Conservation (phyloP, 306 rosid species). For the Glycine latifolia region DNA sequence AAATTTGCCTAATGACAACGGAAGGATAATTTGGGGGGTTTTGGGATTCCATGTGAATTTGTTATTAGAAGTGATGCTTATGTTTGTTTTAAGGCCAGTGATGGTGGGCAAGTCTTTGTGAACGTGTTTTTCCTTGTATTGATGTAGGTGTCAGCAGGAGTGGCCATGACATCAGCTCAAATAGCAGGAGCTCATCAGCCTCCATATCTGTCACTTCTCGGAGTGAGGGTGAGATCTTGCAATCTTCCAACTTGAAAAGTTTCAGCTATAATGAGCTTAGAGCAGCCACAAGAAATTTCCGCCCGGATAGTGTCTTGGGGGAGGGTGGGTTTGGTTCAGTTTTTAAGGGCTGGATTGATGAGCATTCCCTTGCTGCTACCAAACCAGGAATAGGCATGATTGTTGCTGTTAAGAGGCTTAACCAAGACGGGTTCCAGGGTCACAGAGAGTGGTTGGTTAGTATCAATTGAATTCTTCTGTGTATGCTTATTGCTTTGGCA, state of each 20-base stretch:
- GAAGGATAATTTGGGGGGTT: conserved; percentile 3
- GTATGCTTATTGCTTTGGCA: conserved; percentile 6
- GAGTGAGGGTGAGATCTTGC: conserved; percentile 85
- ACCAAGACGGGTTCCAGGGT: conserved; percentile 90
- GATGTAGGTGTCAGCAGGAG: conserved; percentile 68
- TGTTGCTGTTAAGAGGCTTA: conserved; percentile 92
- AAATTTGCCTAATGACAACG: not conserved
- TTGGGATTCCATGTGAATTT: conserved; percentile 31
- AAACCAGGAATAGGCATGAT: conserved; percentile 85
- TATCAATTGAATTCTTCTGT: conserved; percentile 25
- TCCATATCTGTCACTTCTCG: conserved; percentile 71
- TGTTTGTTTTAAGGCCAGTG: no score
- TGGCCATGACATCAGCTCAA: conserved; percentile 58
- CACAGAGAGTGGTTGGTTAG: conserved; percentile 96
- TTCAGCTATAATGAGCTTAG: conserved; percentile 73
- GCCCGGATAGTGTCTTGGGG: conserved; percentile 93
- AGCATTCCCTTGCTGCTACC: conserved; percentile 70
- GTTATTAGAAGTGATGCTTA: conserved; percentile 14
- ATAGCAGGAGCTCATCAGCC: conserved; percentile 70
- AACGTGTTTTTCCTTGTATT: conserved; percentile 40
- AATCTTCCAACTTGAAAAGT: conserved; percentile 72
- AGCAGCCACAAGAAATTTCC: conserved; percentile 87
- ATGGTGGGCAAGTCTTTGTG: conserved; percentile 2
- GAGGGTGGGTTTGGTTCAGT: conserved; percentile 99
- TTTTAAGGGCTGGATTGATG: conserved; percentile 95